Percentiles rank a stretch among this genome's conserved stretches.
These are phyloP conservation scores for Plasmopara halstedii DNA, from an alignment of 352 stramenopile species.

Conservation along the genomic window DNA sequence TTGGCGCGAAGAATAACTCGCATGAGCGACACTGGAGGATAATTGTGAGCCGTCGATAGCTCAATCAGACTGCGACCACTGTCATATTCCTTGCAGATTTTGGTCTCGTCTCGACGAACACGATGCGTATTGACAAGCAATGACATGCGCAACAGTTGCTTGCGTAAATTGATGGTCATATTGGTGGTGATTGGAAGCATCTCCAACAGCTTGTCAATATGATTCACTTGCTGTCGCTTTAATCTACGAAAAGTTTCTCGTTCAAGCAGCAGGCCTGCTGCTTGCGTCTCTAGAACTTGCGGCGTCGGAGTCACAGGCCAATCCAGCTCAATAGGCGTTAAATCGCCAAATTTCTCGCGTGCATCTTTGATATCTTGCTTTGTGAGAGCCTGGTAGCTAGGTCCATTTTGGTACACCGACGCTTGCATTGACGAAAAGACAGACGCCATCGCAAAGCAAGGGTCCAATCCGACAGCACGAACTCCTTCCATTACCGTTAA, in stretches of 20 bases:
- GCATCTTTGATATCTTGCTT: constrained; percentile 40
- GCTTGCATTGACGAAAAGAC: constrained; percentile 78
- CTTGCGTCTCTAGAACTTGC: constrained; percentile 76
- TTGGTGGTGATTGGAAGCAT: constrained; percentile 85
- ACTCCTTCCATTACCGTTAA: constrained; percentile 86
- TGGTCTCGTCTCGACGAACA: constrained; percentile 45
- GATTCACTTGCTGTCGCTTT: constrained; percentile 74
- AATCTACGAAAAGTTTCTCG: constrained; percentile 81
- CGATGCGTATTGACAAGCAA: constrained; percentile 82
- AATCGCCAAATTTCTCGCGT: constrained; percentile 53
- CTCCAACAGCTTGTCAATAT: constrained; percentile 71
- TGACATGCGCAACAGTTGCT: constrained; percentile 80
- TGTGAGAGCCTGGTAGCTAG: constrained; percentile 37
- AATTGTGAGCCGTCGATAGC: constrained; percentile 67
- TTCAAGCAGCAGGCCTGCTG: constrained; percentile 67
- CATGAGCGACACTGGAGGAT: constrained; percentile 78
- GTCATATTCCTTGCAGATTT: constrained; percentile 65
- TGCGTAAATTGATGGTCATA: constrained; percentile 81
- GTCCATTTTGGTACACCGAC: constrained; percentile 62
- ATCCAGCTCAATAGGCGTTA: constrained; percentile 44
- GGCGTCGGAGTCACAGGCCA: constrained; percentile 74
- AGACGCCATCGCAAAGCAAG: constrained; percentile 81
- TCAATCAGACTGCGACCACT: constrained; percentile 72
- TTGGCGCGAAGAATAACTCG: constrained; percentile 67
- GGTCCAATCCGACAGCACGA: constrained; percentile 69